Base-by-base conservation (phyloP, 768 basidiomycete genomes). In the Xerocomus spinulosus region DNA sequence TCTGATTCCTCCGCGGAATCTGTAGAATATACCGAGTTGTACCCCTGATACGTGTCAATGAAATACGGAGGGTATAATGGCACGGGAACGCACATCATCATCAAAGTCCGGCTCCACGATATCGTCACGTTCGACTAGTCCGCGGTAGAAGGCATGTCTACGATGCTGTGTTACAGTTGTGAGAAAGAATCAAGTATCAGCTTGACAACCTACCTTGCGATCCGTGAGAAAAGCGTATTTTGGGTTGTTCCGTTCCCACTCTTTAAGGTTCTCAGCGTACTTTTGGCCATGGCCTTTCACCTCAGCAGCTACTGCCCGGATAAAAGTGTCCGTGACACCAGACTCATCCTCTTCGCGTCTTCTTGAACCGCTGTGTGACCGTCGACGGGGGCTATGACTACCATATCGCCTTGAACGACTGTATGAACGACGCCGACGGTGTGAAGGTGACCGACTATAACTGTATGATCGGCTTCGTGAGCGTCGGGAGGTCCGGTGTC, bases 1-100 rank as follows among this genome's bases (percentile, higher is more conserved):
- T 99, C 96, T 3, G 87, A 89, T 47, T 96, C 94, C 65, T 97
- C 94, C 6, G 83, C 92, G 30, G 92, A 91, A 68, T 97, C 96
- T 17, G 88, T 92, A 0, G 94, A 92, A 65, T 89, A 92, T 4
- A 89, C 73, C 1, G 88, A 91, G 57, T 90, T 86, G 61, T 90
- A 88, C 8, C 91, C 90, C 89, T 92, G 57, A 43, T 24, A 36
- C 25, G 26, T 40, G 47, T 62, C 46, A 55, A 45, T 21, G 33
- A 44, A 18, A 33, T 42, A 41, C 26, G 35, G 26, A 28, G 30
- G 18, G 18, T 25, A 30, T 24, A 39, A 7, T 23, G 40, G 32
- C 44, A 41, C 52, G n/a, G 50, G 42, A 36, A 59, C 70, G 28
- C 58, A 79, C 89, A 55, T 92, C 89, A 56, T 92, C 90, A 50